Conservation (phyloP, 495 filamentous ascomycete genomes). For the Neurospora africana region DNA sequence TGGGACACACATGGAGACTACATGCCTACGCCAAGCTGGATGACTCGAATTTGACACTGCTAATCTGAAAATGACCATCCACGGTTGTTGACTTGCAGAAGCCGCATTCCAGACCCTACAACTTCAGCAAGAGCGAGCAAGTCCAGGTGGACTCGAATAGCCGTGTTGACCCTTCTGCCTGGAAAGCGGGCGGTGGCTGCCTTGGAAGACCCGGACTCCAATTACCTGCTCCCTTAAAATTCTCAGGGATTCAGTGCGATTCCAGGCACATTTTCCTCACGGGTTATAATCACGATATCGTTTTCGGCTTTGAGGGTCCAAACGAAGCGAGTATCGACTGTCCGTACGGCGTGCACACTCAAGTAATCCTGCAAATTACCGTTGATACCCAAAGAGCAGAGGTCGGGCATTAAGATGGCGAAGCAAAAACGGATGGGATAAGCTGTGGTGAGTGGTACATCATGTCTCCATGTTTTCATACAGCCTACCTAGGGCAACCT, state of each 20-base stretch:
- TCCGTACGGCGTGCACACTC: neutral
- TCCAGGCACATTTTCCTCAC: neutral
- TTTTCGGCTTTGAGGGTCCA: neutral
- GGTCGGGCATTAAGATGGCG: slow-evolving; percentile 22
- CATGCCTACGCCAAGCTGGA: neutral
- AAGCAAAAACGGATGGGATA: neutral
- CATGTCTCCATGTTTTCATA: neutral
- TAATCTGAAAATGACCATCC: neutral
- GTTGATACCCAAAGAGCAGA: slow-evolving; percentile 24
- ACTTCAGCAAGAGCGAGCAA: slow-evolving; percentile 17
- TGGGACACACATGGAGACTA: neutral
- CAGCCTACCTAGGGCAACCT: neutral
- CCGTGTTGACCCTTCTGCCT: neutral
- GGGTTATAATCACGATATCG: neutral
- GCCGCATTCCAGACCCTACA: slow-evolving; percentile 15
- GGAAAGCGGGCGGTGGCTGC: neutral
- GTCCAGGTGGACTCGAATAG: neutral
- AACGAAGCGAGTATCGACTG: neutral
- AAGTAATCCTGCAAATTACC: neutral
- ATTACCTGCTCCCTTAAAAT: slow-evolving; percentile 1
- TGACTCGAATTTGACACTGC: neutral
- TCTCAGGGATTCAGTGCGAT: slow-evolving; percentile 7
- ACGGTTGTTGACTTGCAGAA: slow-evolving; percentile 15
- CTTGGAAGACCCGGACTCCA: neutral
- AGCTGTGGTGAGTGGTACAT: slow-evolving; percentile 1